Evolutionary conservation across 768 basidiomycete genomes (phyloP).

Genomic region (Leccinum rimulosum): DNA sequence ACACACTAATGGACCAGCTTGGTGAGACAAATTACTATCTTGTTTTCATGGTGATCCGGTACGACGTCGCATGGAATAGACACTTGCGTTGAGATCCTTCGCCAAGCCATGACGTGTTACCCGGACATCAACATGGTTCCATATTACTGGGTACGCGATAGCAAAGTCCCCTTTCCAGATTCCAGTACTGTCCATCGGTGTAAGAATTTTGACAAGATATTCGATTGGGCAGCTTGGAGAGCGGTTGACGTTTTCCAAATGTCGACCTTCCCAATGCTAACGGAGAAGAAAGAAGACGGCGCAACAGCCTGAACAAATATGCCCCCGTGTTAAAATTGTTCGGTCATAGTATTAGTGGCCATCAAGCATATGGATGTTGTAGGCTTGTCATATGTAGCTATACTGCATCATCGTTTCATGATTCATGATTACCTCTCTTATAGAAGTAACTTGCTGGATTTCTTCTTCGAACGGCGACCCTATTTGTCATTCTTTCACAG

Average conservation of each 20-base stretch:
- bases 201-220: conserved; percentile 83
- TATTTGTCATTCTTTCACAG: too few species aligned
- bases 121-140: conserved; percentile 6
- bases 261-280: background rate
- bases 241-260: background rate
- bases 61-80: background rate
- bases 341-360: too few species aligned
- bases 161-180: background rate
- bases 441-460: too few species aligned
- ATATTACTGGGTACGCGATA: conserved; percentile 9
- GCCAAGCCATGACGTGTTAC: conserved; percentile 11
- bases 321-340: too few species aligned
- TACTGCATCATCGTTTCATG: too few species aligned
- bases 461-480: too few species aligned
- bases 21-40: background rate
- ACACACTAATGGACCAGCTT: conserved; percentile 2
- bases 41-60: background rate
- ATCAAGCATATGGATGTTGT: too few species aligned
- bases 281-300: background rate
- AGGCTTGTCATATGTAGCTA: too few species aligned
- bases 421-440: too few species aligned
- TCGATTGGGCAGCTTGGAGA: conserved; percentile 59
- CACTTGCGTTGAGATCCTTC: conserved; percentile 4
- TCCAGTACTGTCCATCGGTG: conserved; percentile 11
- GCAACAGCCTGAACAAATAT: background rate